Evolutionary conservation across 257 asterid genomes (phyloP).

Genomic region (Scutellaria barbata): DNA sequence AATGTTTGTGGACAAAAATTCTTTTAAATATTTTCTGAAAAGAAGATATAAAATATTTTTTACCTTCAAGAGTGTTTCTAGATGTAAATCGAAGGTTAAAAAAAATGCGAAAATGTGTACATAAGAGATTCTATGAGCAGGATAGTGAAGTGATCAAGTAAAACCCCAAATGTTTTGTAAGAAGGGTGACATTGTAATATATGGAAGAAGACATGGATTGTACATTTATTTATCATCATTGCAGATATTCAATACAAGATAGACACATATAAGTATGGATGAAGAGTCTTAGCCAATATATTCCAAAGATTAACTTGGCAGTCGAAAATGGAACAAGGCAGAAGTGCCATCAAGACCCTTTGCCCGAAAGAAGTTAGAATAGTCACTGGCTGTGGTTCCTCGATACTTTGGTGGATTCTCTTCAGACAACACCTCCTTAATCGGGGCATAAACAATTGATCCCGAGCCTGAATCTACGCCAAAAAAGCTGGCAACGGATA

Average conservation of each 20-base stretch:
- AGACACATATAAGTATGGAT: neutral
- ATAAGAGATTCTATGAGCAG: too few species aligned
- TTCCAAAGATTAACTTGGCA: constrained; percentile 4
- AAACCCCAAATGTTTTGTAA: too few species aligned
- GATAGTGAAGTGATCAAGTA: too few species aligned
- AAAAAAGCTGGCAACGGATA: constrained; percentile 61
- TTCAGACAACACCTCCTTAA: constrained; percentile 49
- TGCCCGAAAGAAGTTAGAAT: constrained; percentile 21
- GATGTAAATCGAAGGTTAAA: too few species aligned
- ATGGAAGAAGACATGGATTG: too few species aligned
- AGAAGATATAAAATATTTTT: too few species aligned
- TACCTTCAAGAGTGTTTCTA: too few species aligned
- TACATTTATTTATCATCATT: neutral
- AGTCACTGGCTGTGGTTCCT: constrained; percentile 39
- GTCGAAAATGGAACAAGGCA: constrained; percentile 41
- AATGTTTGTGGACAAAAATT: too few species aligned
- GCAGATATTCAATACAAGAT: neutral
- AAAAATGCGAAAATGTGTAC: too few species aligned
- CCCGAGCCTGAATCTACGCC: constrained; percentile 27
- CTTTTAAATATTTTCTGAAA: too few species aligned
- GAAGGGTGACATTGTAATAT: too few species aligned
- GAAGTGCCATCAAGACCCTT: constrained; percentile 51
- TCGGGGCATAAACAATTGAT: constrained; percentile 37
- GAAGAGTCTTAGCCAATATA: neutral
- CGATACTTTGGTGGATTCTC: constrained; percentile 47